Evolutionary conservation across 1,284 basidiomycete genomes (phyloP), one percentile per base, ranked within the genome.

Genomic region (Ceratobasidium sp.): DNA sequence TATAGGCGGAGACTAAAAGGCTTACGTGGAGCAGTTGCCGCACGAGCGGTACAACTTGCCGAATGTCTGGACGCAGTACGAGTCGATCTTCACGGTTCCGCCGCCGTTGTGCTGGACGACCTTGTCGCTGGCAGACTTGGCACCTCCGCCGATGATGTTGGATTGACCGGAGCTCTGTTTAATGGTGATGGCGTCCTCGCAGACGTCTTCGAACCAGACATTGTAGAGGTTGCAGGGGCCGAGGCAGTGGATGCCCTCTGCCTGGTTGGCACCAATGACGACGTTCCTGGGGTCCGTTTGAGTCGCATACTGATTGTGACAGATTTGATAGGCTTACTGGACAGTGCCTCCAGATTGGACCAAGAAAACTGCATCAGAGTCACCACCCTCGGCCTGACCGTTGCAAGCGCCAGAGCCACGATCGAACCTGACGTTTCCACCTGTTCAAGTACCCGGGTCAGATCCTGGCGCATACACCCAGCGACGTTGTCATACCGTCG

Each of bases 261-360:
- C 81, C 75, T 85, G 85, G 79, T 85, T 83, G 34, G 83, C 81
- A 17, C 85, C 86, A 73, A 86, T 86, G 54, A 84, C 81, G 51
- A 86, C 84, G 43, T 82, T 83, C 69, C 83, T 85, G 61, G 5
- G 15, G 25, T 22, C 29, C 15, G 11, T 29, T n/a, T 32, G 46
- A 22, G 22, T 67, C 25, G 25, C 25, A 29, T 29, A 29, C 25
- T 29, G 25, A 29, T 29, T 29, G 25, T 17, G 13, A 19, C 29
- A 37, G 57, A 37, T 34, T 62, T 32, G 2, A 25, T 68, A 51
- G 25, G 25, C 66, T 32, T 34, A 68, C 73, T 76, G 43, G n/a
- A 85, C 78, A 25, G 84, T 85, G 25, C 83, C 85, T 32, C 85
- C 85, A 56, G 84, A 83, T 66, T 85, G 64, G 52, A 77, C 51